phyloP scores from a whole-genome alignment of 805 yeast species.

The Jamesozyma gamospora region DNA sequence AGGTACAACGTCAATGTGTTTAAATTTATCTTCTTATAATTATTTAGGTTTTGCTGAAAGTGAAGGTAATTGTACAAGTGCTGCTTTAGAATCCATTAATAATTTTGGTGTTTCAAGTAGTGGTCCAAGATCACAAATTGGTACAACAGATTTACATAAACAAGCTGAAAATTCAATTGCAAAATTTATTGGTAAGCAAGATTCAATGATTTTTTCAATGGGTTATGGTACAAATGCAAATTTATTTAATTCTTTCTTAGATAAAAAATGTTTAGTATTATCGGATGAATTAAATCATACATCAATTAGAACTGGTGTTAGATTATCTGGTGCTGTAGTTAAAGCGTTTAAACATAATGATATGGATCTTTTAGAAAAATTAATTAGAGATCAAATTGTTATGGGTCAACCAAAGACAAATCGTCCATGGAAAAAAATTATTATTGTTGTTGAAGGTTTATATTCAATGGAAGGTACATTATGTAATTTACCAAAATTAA shows the following conservation, averaged over 20 bases:
- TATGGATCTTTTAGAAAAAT: constrained; percentile 65
- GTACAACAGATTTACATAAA: constrained; percentile 64
- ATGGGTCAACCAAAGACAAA: constrained; percentile 93
- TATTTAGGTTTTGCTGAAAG: constrained; percentile 96
- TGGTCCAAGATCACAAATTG: constrained; percentile 66
- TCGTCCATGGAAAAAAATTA: constrained; percentile 88
- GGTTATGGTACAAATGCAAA: constrained; percentile 95
- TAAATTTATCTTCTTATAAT: constrained; percentile 84
- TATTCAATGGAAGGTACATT: constrained; percentile 90
- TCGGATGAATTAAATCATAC: constrained; percentile 94
- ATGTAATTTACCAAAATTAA: constrained; percentile 66
- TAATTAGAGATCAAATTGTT: constrained; percentile 74
- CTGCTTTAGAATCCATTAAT: constrained; percentile 52
- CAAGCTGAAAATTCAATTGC: constrained; percentile 74
- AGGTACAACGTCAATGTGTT: constrained; percentile 66
- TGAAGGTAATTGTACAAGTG: constrained; percentile 80
- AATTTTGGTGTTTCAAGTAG: constrained; percentile 69
- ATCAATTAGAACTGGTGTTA: constrained; percentile 88
- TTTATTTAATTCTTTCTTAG: constrained; percentile 72
- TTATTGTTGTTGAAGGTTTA: constrained; percentile 84
- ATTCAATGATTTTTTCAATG: constrained; percentile 76
- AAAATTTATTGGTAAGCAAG: constrained; percentile 82
- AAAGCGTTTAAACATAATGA: constrained; percentile 89
- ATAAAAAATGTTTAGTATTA: constrained; percentile 79
- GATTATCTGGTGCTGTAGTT: constrained; percentile 86